phyloP scores from a whole-genome alignment of 192 early-diverging fungal genomes.

The Linnemannia hyalina region DNA sequence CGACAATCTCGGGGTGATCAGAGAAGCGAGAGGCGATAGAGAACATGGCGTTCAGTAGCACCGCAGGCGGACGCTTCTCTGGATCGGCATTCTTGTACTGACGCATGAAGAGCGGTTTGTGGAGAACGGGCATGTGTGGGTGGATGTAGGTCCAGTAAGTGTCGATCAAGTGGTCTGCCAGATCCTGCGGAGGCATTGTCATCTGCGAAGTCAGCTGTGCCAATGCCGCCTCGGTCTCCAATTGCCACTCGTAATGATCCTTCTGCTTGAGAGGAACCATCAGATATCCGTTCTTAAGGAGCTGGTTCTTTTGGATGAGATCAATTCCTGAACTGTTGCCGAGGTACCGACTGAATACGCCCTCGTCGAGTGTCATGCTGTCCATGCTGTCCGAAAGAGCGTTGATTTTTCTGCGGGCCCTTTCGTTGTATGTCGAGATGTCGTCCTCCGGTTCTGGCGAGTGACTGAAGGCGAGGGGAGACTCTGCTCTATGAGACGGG shows the following conservation, averaged over 20 bases:
- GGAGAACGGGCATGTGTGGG: constrained; percentile 75
- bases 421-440: constrained; percentile 16
- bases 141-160: constrained; percentile 78
- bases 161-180: constrained; percentile 71
- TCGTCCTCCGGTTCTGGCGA: constrained; percentile 20
- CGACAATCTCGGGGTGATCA: constrained; percentile 57
- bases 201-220: constrained; percentile 25
- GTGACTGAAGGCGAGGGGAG: neutral
- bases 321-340: constrained; percentile 83
- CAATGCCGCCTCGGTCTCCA: constrained; percentile 23
- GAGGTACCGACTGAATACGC: constrained; percentile 76
- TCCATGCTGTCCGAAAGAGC: constrained; percentile 70
- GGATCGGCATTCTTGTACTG: constrained; percentile 53
- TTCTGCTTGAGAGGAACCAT: constrained; percentile 54
- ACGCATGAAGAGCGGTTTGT: constrained; percentile 64
- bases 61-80: constrained; percentile 46
- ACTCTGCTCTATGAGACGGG: neutral
- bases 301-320: constrained; percentile 74
- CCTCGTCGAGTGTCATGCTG: constrained; percentile 76
- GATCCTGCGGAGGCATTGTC: constrained; percentile 69
- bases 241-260: constrained; percentile 30
- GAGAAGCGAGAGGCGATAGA: constrained; percentile 65
- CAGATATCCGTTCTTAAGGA: constrained; percentile 63
- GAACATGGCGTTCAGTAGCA: constrained; percentile 68
- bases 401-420: constrained; percentile 51